Evolutionary conservation across 1,139 yeast species (phyloP), one percentile per base, ranked within the genome.

Genomic region (Sugiyamaella grinbergsii): DNA sequence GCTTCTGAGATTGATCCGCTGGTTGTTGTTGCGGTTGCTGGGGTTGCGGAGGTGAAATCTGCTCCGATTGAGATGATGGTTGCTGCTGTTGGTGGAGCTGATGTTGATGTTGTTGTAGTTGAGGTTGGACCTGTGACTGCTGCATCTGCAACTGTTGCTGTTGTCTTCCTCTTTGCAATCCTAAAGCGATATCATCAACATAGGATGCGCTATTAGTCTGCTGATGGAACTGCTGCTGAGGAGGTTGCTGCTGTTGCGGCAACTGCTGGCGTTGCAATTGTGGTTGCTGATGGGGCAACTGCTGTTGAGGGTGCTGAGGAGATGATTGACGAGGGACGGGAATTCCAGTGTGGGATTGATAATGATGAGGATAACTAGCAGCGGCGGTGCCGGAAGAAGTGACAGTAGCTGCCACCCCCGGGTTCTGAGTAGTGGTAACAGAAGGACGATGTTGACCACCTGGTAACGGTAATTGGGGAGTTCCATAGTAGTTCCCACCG

Each of bases 381-480:
- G 32, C 16, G 11, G 42, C 26, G 18, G 32, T 16, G 11, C 15
- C 5, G 18, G 49, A 15, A 6, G 40, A 40, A 7, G 47, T 8
- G 15, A 40, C 20, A n/a, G 18, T 33, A 11, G 42, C 26, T 7
- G 38, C 11, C 18, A 39, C 34, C 18, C 34, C 37, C 4, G 37
- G 37, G 16, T 26, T 41, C n/a, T 29, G 37, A 19, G 18, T 19
- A 29, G 31, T 22, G 5, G 47, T 28, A n/a, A n/a, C n/a, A n/a
- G 36, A 13, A 8, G 47, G 39, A 6, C 47, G 42, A 23, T 42
- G 47, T 10, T 36, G 51, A 19, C 44, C 28, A 18, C 48, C 51
- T 1, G 52, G 52, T 23, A 49, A 42, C 15, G 52, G 52, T 34
- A 49, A 42, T 31, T 49, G 52, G 5, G 47, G 47, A 5, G 52